Base-by-base conservation (phyloP, 2,329 filamentous ascomycete species). In the Cylindrodendrum hubeiense region DNA sequence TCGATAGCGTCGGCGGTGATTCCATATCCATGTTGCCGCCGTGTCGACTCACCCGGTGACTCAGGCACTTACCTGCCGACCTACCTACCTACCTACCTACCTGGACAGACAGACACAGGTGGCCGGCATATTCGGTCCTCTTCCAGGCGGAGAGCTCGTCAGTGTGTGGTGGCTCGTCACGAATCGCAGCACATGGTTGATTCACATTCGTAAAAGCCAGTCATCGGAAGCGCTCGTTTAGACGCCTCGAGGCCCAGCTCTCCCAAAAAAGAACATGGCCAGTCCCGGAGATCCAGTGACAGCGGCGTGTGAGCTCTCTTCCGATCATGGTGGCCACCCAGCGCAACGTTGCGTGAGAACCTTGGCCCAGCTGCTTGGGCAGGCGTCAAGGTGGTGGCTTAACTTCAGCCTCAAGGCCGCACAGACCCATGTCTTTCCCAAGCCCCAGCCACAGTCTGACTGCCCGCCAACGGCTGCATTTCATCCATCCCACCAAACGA, bases 321-420 rank as follows among this genome's bases (percentile, higher is more conserved):
- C 50, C 67, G 39, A 54, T 53, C 51, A 55, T 60, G 49, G 56
- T 43, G 47, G 51, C 43, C 54, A 60, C 61, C 58, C 53, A 34
- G 50, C 58, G 71, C 69, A 73, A 73, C 71, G 71, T 73, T 73
- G 67, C 60, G 63, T 63, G 65, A 58, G 67, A 66, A 61, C 63
- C 52, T 54, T 66, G 62, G 56, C 50, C 28, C 55, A 59, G 47
- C 24, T 30, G 43, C 13, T 34, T 41, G 55, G 43, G 61, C 24
- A 3, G 13, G 7, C 43, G 10, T 43, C 54, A 43, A 50, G 24
- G 44, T 44, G 64, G 59, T 70, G 67, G 69, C 67, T 63, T 67
- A 61, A 54, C 44, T 58, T 66, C 62, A 65, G 63, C 57, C 63
- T 56, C 57, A 21, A 19, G 26, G 12, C 13, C 10, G 21, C 22